These are phyloP conservation scores for Globisporangium okanoganense DNA, from an alignment of 352 stramenopile species.

Conservation along the genomic window DNA sequence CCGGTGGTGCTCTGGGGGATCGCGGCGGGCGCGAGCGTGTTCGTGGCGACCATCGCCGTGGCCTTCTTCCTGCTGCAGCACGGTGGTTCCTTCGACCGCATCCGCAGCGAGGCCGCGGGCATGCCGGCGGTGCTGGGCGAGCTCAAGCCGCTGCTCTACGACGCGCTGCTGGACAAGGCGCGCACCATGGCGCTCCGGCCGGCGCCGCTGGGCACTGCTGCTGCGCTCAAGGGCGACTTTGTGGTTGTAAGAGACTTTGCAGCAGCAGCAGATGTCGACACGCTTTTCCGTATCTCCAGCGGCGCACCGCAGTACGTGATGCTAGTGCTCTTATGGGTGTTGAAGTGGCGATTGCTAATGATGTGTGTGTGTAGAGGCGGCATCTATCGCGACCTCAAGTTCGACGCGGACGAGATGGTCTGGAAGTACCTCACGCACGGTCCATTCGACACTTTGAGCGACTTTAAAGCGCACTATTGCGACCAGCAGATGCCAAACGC, in stretches of 20 bases:
- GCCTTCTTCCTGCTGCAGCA: conserved; percentile 83
- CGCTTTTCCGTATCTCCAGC: conserved; percentile 47
- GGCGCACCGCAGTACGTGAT: conserved; percentile 32
- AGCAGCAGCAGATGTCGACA: conserved; percentile 16
- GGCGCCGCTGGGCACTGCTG: conserved; percentile 21
- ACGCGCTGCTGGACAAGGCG: conserved; percentile 72
- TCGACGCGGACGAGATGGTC: conserved; percentile 74
- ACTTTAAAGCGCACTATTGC: conserved; percentile 39
- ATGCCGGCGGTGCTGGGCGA: conserved; percentile 53
- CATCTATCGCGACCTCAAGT: conserved; percentile 57
- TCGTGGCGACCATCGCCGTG: conserved; percentile 72
- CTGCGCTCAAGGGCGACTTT: conserved; percentile 29
- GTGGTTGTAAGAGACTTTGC: conserved; percentile 52
- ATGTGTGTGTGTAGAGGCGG: conserved; percentile 24
- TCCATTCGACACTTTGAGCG: conserved; percentile 37
- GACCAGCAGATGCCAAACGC: conserved; percentile 23
- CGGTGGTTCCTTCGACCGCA: conserved; percentile 87
- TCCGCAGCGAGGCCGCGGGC: conserved; percentile 71
- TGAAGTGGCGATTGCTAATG: background rate
- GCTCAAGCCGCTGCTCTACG: conserved; percentile 83
- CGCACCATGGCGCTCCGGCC: conserved; percentile 30
- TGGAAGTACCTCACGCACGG: conserved; percentile 69
- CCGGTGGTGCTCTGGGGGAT: conserved; percentile 67
- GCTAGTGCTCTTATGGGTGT: background rate
- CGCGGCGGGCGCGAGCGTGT: conserved; percentile 76